A percentile compares a stretch with the other conserved stretches of the same genome.
Conservation (phyloP, 768 basidiomycete species). For the Tricholoma flavovirens region DNA sequence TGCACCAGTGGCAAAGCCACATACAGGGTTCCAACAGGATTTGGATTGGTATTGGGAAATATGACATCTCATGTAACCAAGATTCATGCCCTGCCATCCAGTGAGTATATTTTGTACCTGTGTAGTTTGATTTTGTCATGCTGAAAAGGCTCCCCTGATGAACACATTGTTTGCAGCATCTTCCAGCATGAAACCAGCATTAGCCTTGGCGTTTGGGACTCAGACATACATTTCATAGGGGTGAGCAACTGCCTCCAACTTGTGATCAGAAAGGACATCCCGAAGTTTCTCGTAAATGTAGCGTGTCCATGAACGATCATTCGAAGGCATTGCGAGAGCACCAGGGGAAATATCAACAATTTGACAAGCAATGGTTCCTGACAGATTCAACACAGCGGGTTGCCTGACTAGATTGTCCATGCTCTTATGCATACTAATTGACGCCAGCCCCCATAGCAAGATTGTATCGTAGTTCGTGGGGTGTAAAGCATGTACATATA, state of each 20-base stretch:
- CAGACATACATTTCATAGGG: slow-evolving; percentile 12
- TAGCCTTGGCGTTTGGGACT: slow-evolving; percentile 4
- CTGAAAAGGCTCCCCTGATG: slow-evolving; percentile 6
- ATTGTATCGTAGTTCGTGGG: slow-evolving; percentile 1
- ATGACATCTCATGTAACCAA: slow-evolving; percentile 4
- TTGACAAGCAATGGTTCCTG: slow-evolving; percentile 5
- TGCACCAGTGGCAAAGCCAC: slow-evolving; percentile 5
- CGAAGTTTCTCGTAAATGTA: slow-evolving; percentile 11
- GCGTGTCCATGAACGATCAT: slow-evolving; percentile 8
- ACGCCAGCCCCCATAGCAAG: neutral
- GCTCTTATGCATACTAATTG: neutral
- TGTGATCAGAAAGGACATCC: slow-evolving; percentile 8
- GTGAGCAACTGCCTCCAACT: slow-evolving; percentile 7
- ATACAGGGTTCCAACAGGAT: slow-evolving; percentile 5
- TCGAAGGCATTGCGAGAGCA: slow-evolving; percentile 5
- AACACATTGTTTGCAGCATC: slow-evolving; percentile 13
- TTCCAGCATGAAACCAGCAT: slow-evolving; percentile 14
- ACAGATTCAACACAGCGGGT: slow-evolving; percentile 4
- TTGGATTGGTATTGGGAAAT: slow-evolving; percentile 6
- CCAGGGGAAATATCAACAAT: slow-evolving; percentile 11
- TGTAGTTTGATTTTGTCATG: slow-evolving; percentile 8
- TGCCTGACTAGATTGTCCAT: slow-evolving; percentile 2
- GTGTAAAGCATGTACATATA: neutral
- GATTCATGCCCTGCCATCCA: too few relatives aligned
- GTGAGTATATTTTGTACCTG: slow-evolving; percentile 9